Evolutionary conservation across 495 filamentous ascomycete species (phyloP).

Genomic region (Talaromyces adpressus): DNA sequence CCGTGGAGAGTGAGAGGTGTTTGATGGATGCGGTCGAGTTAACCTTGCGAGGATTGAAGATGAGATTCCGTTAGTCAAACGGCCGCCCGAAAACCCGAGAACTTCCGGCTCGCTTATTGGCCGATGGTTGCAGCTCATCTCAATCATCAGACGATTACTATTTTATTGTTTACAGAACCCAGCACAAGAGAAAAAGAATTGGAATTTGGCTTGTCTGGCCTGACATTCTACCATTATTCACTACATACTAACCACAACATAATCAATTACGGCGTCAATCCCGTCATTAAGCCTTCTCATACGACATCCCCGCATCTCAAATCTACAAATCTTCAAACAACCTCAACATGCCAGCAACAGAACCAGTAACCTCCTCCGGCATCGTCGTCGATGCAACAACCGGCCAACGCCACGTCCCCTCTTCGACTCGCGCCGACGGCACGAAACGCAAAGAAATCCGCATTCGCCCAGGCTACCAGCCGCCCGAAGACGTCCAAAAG

Average conservation of each 20-base stretch:
- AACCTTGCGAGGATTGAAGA: slow-evolving; percentile 10
- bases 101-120: slow-evolving; percentile 42
- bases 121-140: slow-evolving; percentile 8
- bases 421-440: slow-evolving; percentile 80
- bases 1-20: neutral
- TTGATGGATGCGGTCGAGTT: slow-evolving; percentile 7
- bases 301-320: neutral
- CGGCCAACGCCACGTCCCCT: slow-evolving; percentile 83
- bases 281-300: neutral
- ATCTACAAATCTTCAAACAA: neutral
- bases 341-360: slow-evolving; percentile 14
- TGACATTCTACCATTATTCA: too few relatives aligned
- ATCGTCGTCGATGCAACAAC: slow-evolving; percentile 64
- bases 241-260: neutral
- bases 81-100: slow-evolving; percentile 33
- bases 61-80: slow-evolving; percentile 5
- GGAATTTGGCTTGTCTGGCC: neutral
- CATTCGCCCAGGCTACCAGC: slow-evolving; percentile 86
- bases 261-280: neutral
- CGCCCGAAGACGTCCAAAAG: slow-evolving; percentile 91
- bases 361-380: slow-evolving; percentile 45
- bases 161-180: neutral
- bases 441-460: slow-evolving; percentile 85
- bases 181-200: neutral
- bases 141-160: neutral